Base-by-base conservation (phyloP, 1,139 yeast species). In the Diutina catenulata region DNA sequence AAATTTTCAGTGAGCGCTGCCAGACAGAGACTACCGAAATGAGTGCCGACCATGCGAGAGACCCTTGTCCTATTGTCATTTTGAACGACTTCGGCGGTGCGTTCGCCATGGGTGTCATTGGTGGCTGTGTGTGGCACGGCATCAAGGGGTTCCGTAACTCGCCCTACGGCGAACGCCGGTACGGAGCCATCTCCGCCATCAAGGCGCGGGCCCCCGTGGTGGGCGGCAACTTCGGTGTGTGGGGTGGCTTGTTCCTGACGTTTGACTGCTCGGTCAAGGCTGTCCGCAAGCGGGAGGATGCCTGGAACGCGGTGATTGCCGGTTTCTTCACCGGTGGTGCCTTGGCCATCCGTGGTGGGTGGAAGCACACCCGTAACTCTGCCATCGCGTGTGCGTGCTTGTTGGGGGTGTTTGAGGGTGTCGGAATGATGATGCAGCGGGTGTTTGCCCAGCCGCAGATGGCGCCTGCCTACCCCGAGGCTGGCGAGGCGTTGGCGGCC, bases 291-390 rank as follows among this genome's bases (percentile, higher is more conserved):
- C 84, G 96, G 66, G 99, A 91, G 62, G 99, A 91, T 59, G 95
- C 97, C 8, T 84, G 94, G 83, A 91, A 91, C 59, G 96, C 97
- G 43, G 91, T 91, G 52, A 81, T 91, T 57, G 97, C 98, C 26
- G 98, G 99, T 41, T 88, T 93, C 60, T 86, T 86, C 69, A 88
- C 95, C 38, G 99, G 99, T 70, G 99, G 98, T 51, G 79, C 96
- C 13, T 70, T 91, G 49, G 98, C 98, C 44, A 76, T 93, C 49
- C 84, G 99, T 76, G 97, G 98, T 51, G 99, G 98, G 39, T 86
- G 95, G 91, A 84, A 77, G 66, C 96, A 88, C 59, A 84, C 95
- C 40, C 74, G 97, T 64, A 91, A 88, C 61, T 82, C 94, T 43
- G 97, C 98, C 49, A 87, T 93, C 50, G 84, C 95, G 27, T 91